A percentile compares a stretch with the other conserved stretches of the same genome.
These are phyloP conservation scores for Anthostomella pinea DNA, from an alignment of 2,329 filamentous ascomycete genomes.

Conservation along the genomic window DNA sequence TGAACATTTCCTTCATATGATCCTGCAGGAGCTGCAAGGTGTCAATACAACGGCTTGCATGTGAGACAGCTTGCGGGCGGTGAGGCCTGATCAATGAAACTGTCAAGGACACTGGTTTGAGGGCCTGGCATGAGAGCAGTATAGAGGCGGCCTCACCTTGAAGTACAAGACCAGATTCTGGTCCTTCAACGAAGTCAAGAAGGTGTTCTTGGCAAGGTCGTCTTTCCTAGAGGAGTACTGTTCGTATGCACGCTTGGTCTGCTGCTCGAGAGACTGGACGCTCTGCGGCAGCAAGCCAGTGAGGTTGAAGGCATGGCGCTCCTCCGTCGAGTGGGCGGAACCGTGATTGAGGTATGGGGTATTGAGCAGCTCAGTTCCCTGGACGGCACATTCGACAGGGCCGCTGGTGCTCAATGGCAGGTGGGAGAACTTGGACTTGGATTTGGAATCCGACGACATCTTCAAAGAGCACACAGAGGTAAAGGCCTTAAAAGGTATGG, in stretches of 20 bases:
- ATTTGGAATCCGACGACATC: constrained; percentile 28
- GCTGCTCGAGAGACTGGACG: constrained; percentile 73
- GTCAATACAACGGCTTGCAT: too few relatives aligned
- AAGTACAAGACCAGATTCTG: constrained; percentile 85
- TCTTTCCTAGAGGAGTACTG: constrained; percentile 66
- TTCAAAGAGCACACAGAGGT: too few relatives aligned
- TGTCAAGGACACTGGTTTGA: too few relatives aligned
- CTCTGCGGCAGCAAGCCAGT: constrained; percentile 70
- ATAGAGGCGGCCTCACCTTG: constrained; percentile 44
- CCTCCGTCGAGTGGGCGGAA: constrained; percentile 68
- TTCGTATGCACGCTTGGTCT: constrained; percentile 73
- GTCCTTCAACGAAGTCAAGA: constrained; percentile 79
- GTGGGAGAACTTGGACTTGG: constrained; percentile 38
- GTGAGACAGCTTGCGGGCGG: too few relatives aligned
- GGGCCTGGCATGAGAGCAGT: background rate
- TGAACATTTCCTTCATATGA: constrained; percentile 84
- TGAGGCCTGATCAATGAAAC: too few relatives aligned
- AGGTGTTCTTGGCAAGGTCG: constrained; percentile 80
- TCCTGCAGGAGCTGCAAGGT: constrained; percentile 62
- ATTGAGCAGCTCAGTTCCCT: constrained; percentile 56
- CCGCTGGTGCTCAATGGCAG: constrained; percentile 48
- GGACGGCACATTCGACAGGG: constrained; percentile 48
- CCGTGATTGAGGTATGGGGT: constrained; percentile 78
- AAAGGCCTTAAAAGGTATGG: too few relatives aligned
- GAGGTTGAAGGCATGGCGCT: constrained; percentile 68